A percentile compares a stretch with the other conserved stretches of the same genome.
phyloP scores from a whole-genome alignment of 179 eudicot species.

The Drosera spatulata region DNA sequence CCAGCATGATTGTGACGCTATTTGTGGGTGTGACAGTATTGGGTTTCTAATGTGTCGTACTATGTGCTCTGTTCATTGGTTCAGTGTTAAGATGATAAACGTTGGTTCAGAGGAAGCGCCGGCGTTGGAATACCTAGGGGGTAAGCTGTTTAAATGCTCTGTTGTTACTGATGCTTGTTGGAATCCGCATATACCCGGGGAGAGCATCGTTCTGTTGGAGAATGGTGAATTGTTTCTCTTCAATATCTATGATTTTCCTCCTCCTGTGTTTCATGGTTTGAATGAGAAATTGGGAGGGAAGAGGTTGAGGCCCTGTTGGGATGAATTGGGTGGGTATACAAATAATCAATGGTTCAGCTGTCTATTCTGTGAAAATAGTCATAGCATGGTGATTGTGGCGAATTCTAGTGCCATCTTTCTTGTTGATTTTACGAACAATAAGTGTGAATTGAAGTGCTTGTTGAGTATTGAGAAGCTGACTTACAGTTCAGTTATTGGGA shows the following conservation, averaged over 20 bases:
- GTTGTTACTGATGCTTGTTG: conserved; percentile 42
- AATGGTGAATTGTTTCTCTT: conserved; percentile 36
- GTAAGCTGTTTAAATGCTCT: conserved; percentile 25
- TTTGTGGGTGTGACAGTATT: conserved; percentile 5
- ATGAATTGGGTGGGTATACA: conserved; percentile 13
- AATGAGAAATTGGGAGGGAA: conserved; percentile 20
- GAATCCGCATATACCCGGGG: conserved; percentile 49
- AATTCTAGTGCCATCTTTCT: conserved; percentile 45
- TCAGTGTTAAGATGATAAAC: conserved; percentile 9
- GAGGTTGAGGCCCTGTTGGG: conserved; percentile 33
- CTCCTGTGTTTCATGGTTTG: neutral
- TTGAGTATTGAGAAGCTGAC: conserved; percentile 30
- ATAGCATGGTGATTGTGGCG: conserved; percentile 51
- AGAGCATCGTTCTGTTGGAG: conserved; percentile 36
- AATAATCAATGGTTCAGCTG: conserved; percentile 61
- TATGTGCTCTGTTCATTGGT: conserved; percentile 38
- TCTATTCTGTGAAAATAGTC: conserved; percentile 71
- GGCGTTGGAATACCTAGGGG: conserved; percentile 13
- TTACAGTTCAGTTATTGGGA: conserved; percentile 7
- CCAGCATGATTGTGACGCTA: conserved; percentile 11
- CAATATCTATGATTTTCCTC: conserved; percentile 29
- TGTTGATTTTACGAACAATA: conserved; percentile 49
- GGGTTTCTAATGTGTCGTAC: conserved; percentile 47
- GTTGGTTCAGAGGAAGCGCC: conserved; percentile 11
- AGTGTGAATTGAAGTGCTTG: conserved; percentile 30